A percentile compares a stretch with the other conserved stretches of the same genome.
Conservation (phyloP, 176 grass and related monocot genomes). For the maize (Zea mays) region DNA sequence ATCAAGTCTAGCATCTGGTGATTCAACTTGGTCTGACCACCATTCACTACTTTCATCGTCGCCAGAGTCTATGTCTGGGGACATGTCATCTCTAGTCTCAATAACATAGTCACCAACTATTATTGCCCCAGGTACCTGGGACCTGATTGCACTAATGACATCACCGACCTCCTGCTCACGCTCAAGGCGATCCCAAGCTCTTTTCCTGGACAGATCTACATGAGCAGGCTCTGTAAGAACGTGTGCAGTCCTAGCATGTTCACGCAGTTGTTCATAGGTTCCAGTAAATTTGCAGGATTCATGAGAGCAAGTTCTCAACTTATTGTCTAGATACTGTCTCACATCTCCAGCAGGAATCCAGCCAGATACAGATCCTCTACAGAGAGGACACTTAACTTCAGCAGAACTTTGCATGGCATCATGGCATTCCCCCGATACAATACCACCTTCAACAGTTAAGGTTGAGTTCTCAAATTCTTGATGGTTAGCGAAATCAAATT, state of each 20-base stretch:
- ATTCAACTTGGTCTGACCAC: conserved; percentile 54
- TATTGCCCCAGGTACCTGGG: conserved; percentile 79
- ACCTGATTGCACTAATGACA: conserved; percentile 87
- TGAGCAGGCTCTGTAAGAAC: conserved; percentile 57
- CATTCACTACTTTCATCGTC: conserved; percentile 53
- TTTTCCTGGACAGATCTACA: conserved; percentile 67
- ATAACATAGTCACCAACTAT: conserved; percentile 94
- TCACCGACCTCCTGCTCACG: conserved; percentile 87
- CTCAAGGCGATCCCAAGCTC: conserved; percentile 78
- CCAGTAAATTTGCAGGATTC: conserved; percentile 79
- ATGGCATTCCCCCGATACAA: conserved; percentile 44
- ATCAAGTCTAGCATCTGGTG: conserved; percentile 31
- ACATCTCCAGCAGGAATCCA: conserved; percentile 77
- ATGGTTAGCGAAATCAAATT: conserved; percentile 33
- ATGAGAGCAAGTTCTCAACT: conserved; percentile 66
- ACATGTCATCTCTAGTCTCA: conserved; percentile 58
- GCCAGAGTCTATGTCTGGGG: conserved; percentile 38
- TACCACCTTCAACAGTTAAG: conserved; percentile 37
- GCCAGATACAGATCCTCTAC: conserved; percentile 75
- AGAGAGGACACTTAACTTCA: conserved; percentile 79
- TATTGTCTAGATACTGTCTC: conserved; percentile 76
- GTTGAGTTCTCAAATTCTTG: conserved; percentile 52
- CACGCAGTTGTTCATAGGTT: conserved; percentile 75
- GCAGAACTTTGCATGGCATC: conserved; percentile 42
- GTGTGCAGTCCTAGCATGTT: conserved; percentile 73